Base-by-base conservation (phyloP, 192 early-diverging fungal genomes). In the Kappamyces sp. region DNA sequence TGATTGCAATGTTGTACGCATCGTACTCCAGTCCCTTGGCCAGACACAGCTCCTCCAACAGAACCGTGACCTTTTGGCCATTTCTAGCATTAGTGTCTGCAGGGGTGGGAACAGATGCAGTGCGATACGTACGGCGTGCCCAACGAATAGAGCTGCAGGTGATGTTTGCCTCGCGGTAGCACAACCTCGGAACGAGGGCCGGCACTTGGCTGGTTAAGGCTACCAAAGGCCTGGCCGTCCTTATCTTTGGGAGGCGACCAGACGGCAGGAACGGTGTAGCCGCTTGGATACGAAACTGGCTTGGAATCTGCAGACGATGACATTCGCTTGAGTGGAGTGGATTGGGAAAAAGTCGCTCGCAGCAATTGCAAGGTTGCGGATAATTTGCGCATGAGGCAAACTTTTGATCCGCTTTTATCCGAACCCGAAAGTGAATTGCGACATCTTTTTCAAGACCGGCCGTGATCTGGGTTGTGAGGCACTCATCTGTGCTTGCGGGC, bases 21-120 rank as follows among this genome's bases (percentile, higher is more conserved):
- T 77, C 61, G 37, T 77, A 77, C 47, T 57, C 39, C 35, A 76
- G 55, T n/a, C 64, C 65, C 9, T 43, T 11, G 9, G 8, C 42
- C 9, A 43, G 8, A 14, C 42, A 9, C 8, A 76, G 65, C 57
- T 74, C 71, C 60, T 76, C 74, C 31, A 76, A 45, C 5, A 59
- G 39, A 35, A 74, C 59, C 22, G 60, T 49, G 8, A 54, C 57
- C 59, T 74, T 74, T 38, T 48, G 48, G 32, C 72, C 72, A 40
- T 74, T 74, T 22, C 22, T 22, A 22, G 22, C 22, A 22, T 22
- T 22, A 22, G 22, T 22, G 22, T 22, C 22, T 22, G 22, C 22
- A 22, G 22, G 22, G 22, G 22, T 22, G 22, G 22, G 22, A 22
- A 22, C 22, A 22, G 22, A 22, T 22, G 22, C 22, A 22, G 22